A percentile compares a stretch with the other conserved stretches of the same genome.
phyloP scores from a whole-genome alignment of 148 eudicot genomes.

The Amaranthus cruentus region DNA sequence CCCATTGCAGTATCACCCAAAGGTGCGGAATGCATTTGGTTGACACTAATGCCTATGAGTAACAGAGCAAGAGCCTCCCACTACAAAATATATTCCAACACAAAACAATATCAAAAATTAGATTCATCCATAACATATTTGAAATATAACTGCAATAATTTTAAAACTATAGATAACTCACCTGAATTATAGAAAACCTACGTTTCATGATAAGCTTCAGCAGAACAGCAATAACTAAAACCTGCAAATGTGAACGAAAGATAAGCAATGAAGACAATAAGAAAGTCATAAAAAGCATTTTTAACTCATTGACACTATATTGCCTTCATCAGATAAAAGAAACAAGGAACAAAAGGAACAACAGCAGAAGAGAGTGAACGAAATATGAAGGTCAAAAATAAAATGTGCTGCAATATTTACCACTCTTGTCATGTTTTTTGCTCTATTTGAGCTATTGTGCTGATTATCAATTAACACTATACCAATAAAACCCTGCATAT shows the following conservation, averaged over 20 bases:
- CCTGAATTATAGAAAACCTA: conserved; percentile 93
- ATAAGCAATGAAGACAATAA: neutral
- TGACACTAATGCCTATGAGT: conserved; percentile 89
- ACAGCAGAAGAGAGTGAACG: neutral
- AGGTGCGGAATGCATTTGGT: conserved; percentile 76
- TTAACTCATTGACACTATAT: neutral
- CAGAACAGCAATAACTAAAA: conserved; percentile 92
- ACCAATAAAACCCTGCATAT: neutral
- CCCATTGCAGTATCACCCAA: conserved; percentile 67
- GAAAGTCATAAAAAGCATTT: conserved; percentile 2
- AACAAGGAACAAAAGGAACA: neutral
- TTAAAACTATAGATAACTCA: conserved; percentile 24
- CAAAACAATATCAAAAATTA: neutral
- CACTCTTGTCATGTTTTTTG: neutral
- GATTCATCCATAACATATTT: neutral
- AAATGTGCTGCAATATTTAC: neutral
- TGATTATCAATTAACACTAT: neutral
- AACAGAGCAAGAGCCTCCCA: conserved; percentile 99
- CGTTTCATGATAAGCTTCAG: conserved; percentile 81
- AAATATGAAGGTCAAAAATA: neutral
- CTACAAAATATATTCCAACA: conserved; percentile 30
- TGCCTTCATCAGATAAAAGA: neutral
- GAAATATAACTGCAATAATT: neutral
- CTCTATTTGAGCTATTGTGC: neutral
- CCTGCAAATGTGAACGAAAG: conserved; percentile 43